Conservation (phyloP, 2,329 filamentous ascomycete species). For the Cytospora mali region DNA sequence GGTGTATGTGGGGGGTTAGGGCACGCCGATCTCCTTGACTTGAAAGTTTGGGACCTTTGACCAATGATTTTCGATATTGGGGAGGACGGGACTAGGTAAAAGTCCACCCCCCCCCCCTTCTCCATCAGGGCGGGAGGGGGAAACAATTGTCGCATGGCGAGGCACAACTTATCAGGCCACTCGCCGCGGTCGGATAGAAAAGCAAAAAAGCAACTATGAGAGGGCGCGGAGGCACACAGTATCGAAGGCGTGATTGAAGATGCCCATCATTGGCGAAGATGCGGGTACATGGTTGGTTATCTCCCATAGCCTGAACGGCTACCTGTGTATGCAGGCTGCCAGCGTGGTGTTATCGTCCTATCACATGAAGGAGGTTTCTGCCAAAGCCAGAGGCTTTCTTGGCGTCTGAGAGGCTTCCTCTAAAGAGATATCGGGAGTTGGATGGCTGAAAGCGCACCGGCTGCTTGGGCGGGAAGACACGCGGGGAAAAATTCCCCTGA, state of each 20-base stretch:
- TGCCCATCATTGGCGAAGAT: slow-evolving; percentile 7
- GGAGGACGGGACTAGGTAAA: slow-evolving; percentile 26
- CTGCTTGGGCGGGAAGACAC: background rate
- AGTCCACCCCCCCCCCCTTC: slow-evolving; percentile 1
- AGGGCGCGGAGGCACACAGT: background rate
- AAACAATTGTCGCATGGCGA: background rate
- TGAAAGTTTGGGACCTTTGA: background rate
- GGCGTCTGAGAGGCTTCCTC: slow-evolving; percentile 19
- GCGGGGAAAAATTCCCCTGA: background rate
- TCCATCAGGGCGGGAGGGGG: slow-evolving; percentile 9
- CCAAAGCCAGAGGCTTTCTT: background rate
- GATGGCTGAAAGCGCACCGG: background rate
- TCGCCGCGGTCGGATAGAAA: background rate
- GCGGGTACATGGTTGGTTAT: background rate
- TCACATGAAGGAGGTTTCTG: background rate
- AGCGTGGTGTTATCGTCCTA: slow-evolving; percentile 15
- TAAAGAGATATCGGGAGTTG: background rate
- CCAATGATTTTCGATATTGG: slow-evolving; percentile 18
- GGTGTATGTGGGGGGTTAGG: no score
- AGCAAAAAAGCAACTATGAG: background rate
- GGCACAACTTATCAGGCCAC: no score
- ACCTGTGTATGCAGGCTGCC: slow-evolving; percentile 10
- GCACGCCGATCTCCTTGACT: no score
- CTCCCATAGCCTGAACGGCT: slow-evolving; percentile 2
- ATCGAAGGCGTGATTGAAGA: slow-evolving; percentile 1